Evolutionary conservation across 768 basidiomycete genomes (phyloP), one percentile per base, ranked within the genome.

Genomic region (Termitomyces bulborhizus): DNA sequence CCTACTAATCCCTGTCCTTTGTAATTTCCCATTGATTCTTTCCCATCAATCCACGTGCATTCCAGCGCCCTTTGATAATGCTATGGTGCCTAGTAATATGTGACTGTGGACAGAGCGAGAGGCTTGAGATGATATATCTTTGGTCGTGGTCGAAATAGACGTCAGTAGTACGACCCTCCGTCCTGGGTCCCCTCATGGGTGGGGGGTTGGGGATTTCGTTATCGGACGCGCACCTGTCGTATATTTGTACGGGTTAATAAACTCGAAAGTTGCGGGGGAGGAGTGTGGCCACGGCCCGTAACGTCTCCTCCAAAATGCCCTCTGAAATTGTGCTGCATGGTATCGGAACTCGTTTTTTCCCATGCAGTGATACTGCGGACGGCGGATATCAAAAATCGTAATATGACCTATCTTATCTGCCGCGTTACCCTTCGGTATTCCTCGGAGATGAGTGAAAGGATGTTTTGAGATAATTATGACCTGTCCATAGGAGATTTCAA

Each of bases 1-100:
- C 15, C n/a, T 29, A 7, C 26, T 32, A 34, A 9, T n/a, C n/a
- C 64, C 66, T 37, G 51, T 64, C 40, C 60, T 50, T 9, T 43
- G 26, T 18, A 31, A 45, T 18, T 52, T 57, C 26, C 37, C 27
- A 21, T 21, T 1, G 2, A 21, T n/a, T n/a, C n/a, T n/a, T n/a
- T n/a, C n/a, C n/a, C n/a, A n/a, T n/a, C n/a, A n/a, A n/a, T n/a
- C n/a, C n/a, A n/a, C n/a, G n/a, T n/a, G n/a, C n/a, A n/a, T n/a
- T n/a, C n/a, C n/a, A 21, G 2, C 21, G 21, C 21, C 21, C 21
- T 21, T 21, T 21, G 21, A 21, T 21, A 21, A 21, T 32, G 32
- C 21, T n/a, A 7, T 8, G 39, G 3, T n/a, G n/a, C n/a, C n/a
- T 39, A 6, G 4, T 36, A 13, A 36, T 36, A 4, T 36, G 13